Base-by-base conservation (phyloP, 2,329 filamentous ascomycete species). In the Coleophoma eucalyptorum region DNA sequence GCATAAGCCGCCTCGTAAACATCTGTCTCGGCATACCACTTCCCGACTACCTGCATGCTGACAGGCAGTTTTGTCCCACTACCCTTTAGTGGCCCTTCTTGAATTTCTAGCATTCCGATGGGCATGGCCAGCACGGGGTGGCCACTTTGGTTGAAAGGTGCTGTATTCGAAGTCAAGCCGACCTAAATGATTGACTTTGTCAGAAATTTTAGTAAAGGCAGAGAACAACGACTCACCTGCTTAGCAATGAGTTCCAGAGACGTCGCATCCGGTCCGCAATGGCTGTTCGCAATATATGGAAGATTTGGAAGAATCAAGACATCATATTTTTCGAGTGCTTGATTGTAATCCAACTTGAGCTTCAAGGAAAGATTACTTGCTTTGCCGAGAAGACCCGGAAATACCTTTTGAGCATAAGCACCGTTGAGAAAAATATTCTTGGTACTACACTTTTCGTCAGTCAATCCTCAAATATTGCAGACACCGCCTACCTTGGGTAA, bases 351-450 rank as follows among this genome's bases (percentile, higher is more conserved):
- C 19, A 73, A 72, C 18, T 71, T 63, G 12, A 78, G 66, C 52
- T 70, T 65, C 5, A 71, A 67, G 0, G 69, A 69, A 2, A 77
- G 63, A 55, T 77, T 78, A 19, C 71, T 66, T 0, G 73, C 66
- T 55, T 77, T 77, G 7, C 44, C 44, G 7, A 46, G 32, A 20
- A 46, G 32, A 2, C 68, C 64, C 0, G 74, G 76, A 50, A 77
- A 74, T 3, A 62, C 60, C 7, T 71, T 62, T 31, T 62, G 56
- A 0, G 75, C 67, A 46, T 78, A 78, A 0, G 72, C 57, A 0
- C 76, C 77, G 48, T 78, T 79, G 49, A 78, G 69, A 42, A 76
- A 71, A 3, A 75, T 76, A 55, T 79, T 79, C 53, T 77, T 79
- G 0, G 77, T 33, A 46, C 33, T 40, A 5, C 5, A 18, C 3